Conservation (phyloP, 352 stramenopile genomes). For the Globisporangium cylindrosporum region DNA sequence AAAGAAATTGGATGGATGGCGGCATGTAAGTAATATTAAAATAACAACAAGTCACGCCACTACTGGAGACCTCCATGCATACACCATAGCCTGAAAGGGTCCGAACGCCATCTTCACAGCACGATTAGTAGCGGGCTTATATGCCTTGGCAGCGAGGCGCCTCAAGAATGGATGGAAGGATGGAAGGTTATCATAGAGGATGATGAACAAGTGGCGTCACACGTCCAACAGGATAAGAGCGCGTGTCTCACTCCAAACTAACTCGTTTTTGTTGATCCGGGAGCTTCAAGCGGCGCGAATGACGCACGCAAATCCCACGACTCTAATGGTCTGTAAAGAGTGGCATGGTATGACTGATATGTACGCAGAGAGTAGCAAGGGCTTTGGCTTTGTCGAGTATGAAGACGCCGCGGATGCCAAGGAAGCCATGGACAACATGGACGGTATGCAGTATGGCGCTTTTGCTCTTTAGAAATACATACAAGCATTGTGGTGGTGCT, state of each 20-base stretch:
- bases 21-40: slow-evolving; percentile 5
- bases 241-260: too few relatives aligned
- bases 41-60: neutral
- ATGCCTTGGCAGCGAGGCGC: too few relatives aligned
- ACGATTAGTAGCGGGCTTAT: too few relatives aligned
- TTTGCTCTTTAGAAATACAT: neutral
- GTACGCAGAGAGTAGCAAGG: slow-evolving; percentile 70
- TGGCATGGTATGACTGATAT: slow-evolving; percentile 22
- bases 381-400: slow-evolving; percentile 94
- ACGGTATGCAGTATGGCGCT: slow-evolving; percentile 44
- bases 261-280: too few relatives aligned
- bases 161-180: too few relatives aligned
- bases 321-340: too few relatives aligned
- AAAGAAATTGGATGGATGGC: neutral
- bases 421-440: slow-evolving; percentile 96
- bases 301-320: too few relatives aligned
- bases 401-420: slow-evolving; percentile 85
- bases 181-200: too few relatives aligned
- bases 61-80: neutral
- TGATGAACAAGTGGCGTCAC: too few relatives aligned
- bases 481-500: too few relatives aligned
- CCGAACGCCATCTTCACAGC: neutral
- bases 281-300: too few relatives aligned
- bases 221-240: too few relatives aligned
- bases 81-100: neutral